Percentiles rank a stretch among this genome's conserved stretches.
phyloP scores from a whole-genome alignment of 352 stramenopile species.

The Phytophthora crassamura region DNA sequence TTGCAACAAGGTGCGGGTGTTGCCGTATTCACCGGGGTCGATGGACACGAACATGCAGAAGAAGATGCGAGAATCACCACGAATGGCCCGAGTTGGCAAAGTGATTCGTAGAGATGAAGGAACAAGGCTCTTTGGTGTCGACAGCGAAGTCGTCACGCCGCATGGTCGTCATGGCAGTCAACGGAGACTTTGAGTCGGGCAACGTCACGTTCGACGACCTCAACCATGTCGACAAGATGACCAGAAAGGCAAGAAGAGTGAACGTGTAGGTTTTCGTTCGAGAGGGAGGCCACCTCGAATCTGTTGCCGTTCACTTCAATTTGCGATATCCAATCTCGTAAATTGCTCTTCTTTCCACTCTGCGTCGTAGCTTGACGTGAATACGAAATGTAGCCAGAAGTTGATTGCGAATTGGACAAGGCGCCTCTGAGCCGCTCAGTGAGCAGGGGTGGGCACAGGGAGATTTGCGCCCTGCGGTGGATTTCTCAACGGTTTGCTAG shows the following conservation, averaged over 20 bases:
- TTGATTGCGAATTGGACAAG: not conserved
- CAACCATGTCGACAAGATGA: conserved; percentile 18
- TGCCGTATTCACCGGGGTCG: conserved; percentile 85
- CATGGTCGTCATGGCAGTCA: conserved; percentile 59
- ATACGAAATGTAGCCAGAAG: conserved; percentile 6
- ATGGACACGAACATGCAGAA: conserved; percentile 88
- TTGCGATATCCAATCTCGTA: not conserved
- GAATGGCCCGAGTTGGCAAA: conserved; percentile 39
- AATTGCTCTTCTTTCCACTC: conserved; percentile 8
- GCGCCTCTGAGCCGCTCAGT: too few species aligned
- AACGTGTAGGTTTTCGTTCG: conserved; percentile 24
- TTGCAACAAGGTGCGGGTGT: conserved; percentile 44
- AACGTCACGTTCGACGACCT: conserved; percentile 78
- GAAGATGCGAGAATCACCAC: conserved; percentile 53
- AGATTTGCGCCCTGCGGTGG: too few species aligned
- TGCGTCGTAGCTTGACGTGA: not conserved
- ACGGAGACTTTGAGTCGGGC: conserved; percentile 59
- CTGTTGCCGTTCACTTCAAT: conserved; percentile 9
- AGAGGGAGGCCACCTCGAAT: conserved; percentile 13
- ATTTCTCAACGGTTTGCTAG: too few species aligned
- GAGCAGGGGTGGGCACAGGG: too few species aligned
- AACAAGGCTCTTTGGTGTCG: conserved; percentile 55
- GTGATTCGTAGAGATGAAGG: conserved; percentile 65
- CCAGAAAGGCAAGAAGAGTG: not conserved
- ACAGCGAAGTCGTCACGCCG: conserved; percentile 59